Conservation (phyloP, 305 asterid species). For the Fraxinus ornus region DNA sequence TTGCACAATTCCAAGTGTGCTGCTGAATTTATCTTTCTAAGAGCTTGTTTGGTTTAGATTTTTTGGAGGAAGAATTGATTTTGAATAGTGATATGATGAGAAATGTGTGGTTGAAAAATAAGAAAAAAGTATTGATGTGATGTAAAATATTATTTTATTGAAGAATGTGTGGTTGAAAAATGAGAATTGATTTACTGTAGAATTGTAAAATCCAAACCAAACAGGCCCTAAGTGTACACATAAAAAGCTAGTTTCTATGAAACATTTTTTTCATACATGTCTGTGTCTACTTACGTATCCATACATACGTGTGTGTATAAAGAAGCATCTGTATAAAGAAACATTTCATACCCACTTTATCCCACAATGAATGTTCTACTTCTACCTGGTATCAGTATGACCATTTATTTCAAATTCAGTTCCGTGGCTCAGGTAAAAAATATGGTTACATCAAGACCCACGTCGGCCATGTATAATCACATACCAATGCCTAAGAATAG, state of each 20-base stretch:
- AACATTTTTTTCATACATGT: not conserved
- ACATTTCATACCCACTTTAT: not conserved
- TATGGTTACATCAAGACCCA: not conserved
- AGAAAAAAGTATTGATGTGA: too few relatives aligned
- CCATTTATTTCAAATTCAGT: not conserved
- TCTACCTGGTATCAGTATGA: not conserved
- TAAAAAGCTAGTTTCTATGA: not conserved
- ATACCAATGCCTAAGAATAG: not conserved
- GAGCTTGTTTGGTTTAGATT: too few relatives aligned
- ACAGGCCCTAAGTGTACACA: not conserved
- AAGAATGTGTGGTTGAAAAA: too few relatives aligned
- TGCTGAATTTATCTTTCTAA: not conserved
- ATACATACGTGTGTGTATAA: not conserved
- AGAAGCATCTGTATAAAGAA: not conserved
- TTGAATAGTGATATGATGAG: too few relatives aligned
- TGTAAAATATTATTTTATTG: too few relatives aligned
- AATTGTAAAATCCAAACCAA: too few relatives aligned
- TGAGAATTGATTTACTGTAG: too few relatives aligned
- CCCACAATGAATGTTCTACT: not conserved
- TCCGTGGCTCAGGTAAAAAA: not conserved
- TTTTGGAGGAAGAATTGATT: too few relatives aligned
- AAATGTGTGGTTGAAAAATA: too few relatives aligned
- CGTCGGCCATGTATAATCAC: not conserved
- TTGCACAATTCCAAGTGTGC: constrained; percentile 10
- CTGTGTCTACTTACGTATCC: not conserved